A percentile compares a stretch with the other conserved stretches of the same genome.
phyloP scores from a whole-genome alignment of 2,329 filamentous ascomycete genomes.

The Penicillium decumbens region DNA sequence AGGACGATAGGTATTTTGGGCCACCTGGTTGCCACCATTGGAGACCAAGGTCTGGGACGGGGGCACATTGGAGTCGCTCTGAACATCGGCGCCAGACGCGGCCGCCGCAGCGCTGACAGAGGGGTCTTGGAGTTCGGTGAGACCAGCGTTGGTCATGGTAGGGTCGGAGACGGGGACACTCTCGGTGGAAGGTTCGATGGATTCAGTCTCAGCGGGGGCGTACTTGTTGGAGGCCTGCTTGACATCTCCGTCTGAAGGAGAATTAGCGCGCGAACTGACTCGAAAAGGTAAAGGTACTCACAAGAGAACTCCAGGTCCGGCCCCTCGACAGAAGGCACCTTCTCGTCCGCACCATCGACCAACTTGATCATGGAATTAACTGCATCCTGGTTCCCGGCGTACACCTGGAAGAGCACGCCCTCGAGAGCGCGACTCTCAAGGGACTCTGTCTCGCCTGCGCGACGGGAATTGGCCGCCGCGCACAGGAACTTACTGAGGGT shows the following conservation, averaged over 20 bases:
- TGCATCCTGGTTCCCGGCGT: slow-evolving; percentile 57
- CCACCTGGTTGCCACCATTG: slow-evolving; percentile 45
- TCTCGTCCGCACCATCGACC: slow-evolving; percentile 57
- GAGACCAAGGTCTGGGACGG: slow-evolving; percentile 41
- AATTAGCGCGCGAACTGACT: background rate
- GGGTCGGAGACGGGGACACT: slow-evolving; percentile 48
- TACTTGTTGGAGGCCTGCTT: slow-evolving; percentile 49
- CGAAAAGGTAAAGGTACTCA: slow-evolving; percentile 36
- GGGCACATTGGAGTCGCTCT: slow-evolving; percentile 25
- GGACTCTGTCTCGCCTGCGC: slow-evolving; percentile 54
- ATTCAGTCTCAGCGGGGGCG: slow-evolving; percentile 23
- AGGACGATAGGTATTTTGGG: slow-evolving; percentile 54
- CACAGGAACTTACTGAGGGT: slow-evolving; percentile 59
- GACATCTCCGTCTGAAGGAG: slow-evolving; percentile 46
- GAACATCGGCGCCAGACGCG: background rate
- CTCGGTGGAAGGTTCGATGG: slow-evolving; percentile 39
- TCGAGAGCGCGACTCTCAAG: slow-evolving; percentile 60
- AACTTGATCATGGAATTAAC: slow-evolving; percentile 57
- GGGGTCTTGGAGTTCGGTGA: slow-evolving; percentile 54
- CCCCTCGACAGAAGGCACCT: slow-evolving; percentile 54
- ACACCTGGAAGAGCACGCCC: slow-evolving; percentile 59
- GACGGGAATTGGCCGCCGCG: slow-evolving; percentile 58
- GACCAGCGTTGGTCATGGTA: slow-evolving; percentile 56
- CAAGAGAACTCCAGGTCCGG: slow-evolving; percentile 53
- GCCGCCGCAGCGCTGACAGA: slow-evolving; percentile 46